A percentile compares a stretch with the other conserved stretches of the same genome.
Evolutionary conservation across 805 yeast species (phyloP).

Genomic region (Wickerhamomyces ciferrii): DNA sequence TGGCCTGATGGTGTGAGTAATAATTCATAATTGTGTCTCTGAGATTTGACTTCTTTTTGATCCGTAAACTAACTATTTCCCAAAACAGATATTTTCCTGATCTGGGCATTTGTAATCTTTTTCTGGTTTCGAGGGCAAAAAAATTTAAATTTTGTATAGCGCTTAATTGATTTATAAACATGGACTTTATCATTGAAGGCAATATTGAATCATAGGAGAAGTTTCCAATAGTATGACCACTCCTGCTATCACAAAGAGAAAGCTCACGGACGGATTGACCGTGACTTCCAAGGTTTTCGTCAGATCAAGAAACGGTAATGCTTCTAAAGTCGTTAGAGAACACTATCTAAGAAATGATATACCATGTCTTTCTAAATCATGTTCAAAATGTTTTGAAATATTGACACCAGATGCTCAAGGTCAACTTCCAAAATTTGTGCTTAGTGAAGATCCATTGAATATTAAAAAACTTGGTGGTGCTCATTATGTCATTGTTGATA

Average conservation of each 20-base stretch:
- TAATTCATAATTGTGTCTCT: background rate
- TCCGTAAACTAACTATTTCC: background rate
- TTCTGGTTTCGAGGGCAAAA: background rate
- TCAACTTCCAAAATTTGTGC: slow-evolving; percentile 56
- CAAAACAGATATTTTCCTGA: background rate
- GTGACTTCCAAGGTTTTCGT: slow-evolving; percentile 90
- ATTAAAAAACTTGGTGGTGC: slow-evolving; percentile 40
- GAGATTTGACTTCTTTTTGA: background rate
- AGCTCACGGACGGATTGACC: slow-evolving; percentile 46
- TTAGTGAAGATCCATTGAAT: slow-evolving; percentile 55
- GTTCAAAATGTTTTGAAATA: slow-evolving; percentile 53
- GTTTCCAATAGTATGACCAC: background rate
- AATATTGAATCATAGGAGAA: too few relatives aligned
- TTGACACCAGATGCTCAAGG: slow-evolving; percentile 64
- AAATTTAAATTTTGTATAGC: background rate
- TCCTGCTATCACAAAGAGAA: slow-evolving; percentile 21
- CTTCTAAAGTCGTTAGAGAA: slow-evolving; percentile 87
- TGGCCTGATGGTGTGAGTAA: background rate
- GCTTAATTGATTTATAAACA: background rate
- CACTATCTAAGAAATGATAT: slow-evolving; percentile 91
- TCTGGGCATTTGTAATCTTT: too few relatives aligned
- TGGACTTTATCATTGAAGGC: background rate
- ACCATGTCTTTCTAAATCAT: slow-evolving; percentile 78
- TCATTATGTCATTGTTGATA: slow-evolving; percentile 85
- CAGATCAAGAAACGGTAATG: slow-evolving; percentile 83